Base-by-base conservation (phyloP, 2,329 filamentous ascomycete species). In the Chaetomiaceae sp. region DNA sequence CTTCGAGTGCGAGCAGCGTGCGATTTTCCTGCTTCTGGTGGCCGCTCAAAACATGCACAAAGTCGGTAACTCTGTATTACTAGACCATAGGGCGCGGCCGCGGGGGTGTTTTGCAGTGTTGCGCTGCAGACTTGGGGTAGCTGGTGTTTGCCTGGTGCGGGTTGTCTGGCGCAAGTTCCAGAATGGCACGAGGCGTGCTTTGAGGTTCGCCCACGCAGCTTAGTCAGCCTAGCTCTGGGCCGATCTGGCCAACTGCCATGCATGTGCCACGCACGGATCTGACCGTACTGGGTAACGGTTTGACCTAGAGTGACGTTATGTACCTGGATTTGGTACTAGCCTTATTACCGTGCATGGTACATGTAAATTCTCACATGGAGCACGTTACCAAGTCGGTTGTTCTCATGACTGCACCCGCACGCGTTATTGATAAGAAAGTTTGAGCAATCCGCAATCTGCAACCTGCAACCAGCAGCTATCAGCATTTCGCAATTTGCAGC, bases 111-210 rank as follows among this genome's bases (percentile, higher is more conserved):
- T 54, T 50, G 38, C 46, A 50, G 47, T 48, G 50, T 42, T 53
- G 52, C 54, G 50, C 55, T 41, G 52, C 46, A 47, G 52, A 27
- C 45, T 49, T 48, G 45, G 42, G 45, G 40, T n/a, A 48, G 50
- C 45, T 45, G 52, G 32, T 45, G 49, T 52, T 56, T 50, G 50
- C 54, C 34, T 45, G 53, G 43, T n/a, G 48, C 41, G 54, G 45
- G 56, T 51, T 57, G 56, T 52, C 54, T 56, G 52, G 52, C 55
- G 56, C 49, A 59, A 59, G 56, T 56, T 57, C 42, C 35, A 30
- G 35, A 42, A 42, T 42, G 24, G 19, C 40, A 45, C 39, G 46
- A 50, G 44, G 45, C 36, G 30, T 34, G 47, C 46, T 51, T 51
- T 47, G 54, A 39, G 38, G 33, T 47, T 56, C 47, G 42, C 29